Evolutionary conservation across 1,284 basidiomycete genomes (phyloP).

Genomic region (Trametes hirsuta): DNA sequence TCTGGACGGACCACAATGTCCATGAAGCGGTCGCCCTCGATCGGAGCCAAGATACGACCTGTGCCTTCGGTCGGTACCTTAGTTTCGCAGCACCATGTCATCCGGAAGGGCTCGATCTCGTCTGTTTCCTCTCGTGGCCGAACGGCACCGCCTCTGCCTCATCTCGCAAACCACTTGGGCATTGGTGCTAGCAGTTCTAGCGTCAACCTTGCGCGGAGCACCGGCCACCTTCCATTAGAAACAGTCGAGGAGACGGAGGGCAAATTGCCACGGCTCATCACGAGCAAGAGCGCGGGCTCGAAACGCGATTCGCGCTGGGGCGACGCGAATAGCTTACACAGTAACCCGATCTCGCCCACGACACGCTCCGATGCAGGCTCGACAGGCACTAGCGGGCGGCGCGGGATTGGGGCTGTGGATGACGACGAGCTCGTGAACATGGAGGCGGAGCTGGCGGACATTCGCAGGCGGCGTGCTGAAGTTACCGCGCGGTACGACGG

Average conservation of each 20-base stretch:
- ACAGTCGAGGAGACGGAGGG: slow-evolving; percentile 52
- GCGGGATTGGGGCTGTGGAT: slow-evolving; percentile 17
- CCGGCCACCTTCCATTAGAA: slow-evolving; percentile 51
- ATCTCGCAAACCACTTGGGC: slow-evolving; percentile 30
- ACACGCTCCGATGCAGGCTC: slow-evolving; percentile 24
- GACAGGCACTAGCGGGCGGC: slow-evolving; percentile 15
- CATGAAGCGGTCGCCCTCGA: slow-evolving; percentile 35
- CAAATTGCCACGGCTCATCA: slow-evolving; percentile 1
- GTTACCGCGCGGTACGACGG: slow-evolving; percentile 67
- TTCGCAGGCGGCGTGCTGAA: slow-evolving; percentile 61
- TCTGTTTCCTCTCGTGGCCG: slow-evolving; percentile 48
- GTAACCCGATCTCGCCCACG: slow-evolving; percentile 15
- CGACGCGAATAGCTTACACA: slow-evolving; percentile 14
- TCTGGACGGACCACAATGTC: slow-evolving; percentile 51
- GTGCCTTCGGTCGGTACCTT: slow-evolving; percentile 29
- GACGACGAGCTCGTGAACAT: slow-evolving; percentile 38
- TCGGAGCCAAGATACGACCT: slow-evolving; percentile 43
- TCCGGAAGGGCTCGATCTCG: slow-evolving; percentile 54
- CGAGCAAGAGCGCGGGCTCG: slow-evolving; percentile 14
- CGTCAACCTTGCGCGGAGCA: slow-evolving; percentile 48
- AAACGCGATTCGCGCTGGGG: slow-evolving; percentile 14
- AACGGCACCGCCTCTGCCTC: slow-evolving; percentile 22
- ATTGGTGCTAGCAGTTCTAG: slow-evolving; percentile 48
- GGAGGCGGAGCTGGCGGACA: slow-evolving; percentile 62
- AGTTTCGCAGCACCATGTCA: slow-evolving; percentile 31